Base-by-base conservation (phyloP, 495 filamentous ascomycete species). In the Penicillium cosmopolitanum region DNA sequence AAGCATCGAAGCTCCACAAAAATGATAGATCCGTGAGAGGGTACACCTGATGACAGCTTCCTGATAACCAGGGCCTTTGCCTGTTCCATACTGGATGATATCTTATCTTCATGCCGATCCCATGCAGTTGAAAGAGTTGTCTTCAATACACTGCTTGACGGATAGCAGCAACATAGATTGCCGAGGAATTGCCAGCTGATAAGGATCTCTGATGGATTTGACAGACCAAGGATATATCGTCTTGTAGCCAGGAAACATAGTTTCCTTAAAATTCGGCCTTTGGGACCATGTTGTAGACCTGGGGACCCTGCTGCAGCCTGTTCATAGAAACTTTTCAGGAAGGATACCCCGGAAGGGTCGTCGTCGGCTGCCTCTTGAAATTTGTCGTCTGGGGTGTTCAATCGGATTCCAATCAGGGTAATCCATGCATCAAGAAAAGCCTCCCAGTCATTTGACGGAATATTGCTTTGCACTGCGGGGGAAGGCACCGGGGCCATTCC, bases 381-480 rank as follows among this genome's bases (percentile, higher is more conserved):
- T 3, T 81, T 73, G 40, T 82, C 60, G 16, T 79, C 74, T 3
- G 86, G 68, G 3, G 88, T 62, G 33, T 81, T 83, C 9, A 96
- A 70, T 61, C 91, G 83, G 46, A 84, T 78, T 28, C 85, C 80
- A 23, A 85, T 68, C 4, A 96, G 76, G 9, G 83, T 67, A 18
- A 87, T 72, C 92, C 92, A 96, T 43, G 90, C 88, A 68, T 91
- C 86, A 16, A 95, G 71, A 69, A 88, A 93, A 35, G 82, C 78
- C 55, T 88, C 83, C 92, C 92, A 96, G 72, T 96, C 91, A 33
- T 82, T 74, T 2, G 86, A 81, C 9, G 80, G 75, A 34, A 96
- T 80, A 56, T 81, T 81, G 33, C 83, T 82, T 62, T 87, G 84
- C 74, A 92, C 84, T 53, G 77, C 74, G n/a, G 82, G 74, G 44